Base-by-base conservation (phyloP, 768 basidiomycete species). In the Imleria badia region DNA sequence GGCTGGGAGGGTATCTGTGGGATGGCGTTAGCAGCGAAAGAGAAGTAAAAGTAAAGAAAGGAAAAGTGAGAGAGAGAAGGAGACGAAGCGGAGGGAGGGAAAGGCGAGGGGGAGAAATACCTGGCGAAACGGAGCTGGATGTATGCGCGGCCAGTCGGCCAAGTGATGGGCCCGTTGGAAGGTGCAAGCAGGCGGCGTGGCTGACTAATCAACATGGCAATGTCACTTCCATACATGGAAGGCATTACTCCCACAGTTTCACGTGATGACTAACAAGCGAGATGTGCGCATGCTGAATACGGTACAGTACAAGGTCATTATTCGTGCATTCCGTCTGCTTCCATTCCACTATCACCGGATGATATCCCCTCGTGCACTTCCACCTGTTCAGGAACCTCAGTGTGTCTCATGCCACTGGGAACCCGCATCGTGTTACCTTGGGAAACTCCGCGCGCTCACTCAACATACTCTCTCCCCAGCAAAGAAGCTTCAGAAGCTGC, bases 391-490 rank as follows among this genome's bases (percentile, higher is more conserved):
- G 48, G 42, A 50, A 38, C 51, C 46, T 67, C 51, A 62, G 65
- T 49, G 48, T 61, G 55, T 62, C 66, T 68, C 60, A 55, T 55
- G 35, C 57, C 36, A 61, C 52, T 26, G 40, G 46, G 26, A 52
- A 19, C 36, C 43, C 31, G 20, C 55, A 45, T n/a, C 52, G 40
- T 43, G 54, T 80, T 68, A 88, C 85, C 80, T 83, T 84, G 9
- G 91, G 91, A 75, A 90, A 91, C 42, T 91, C 90, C 1, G 84
- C 87, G 56, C 82, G 81, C 65, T 91, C 89, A 52, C 80, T 81
- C 60, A 96, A 71, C 78, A 87, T 73, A 45, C 76, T 78, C 75
- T 96, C 94, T 1, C 92, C 94, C 94, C 94, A 98, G 43, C 81
- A 83, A 62, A 95, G 76, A 61, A 97, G 76, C 73, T 89, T 85